A percentile compares a stretch with the other conserved stretches of the same genome.
Evolutionary conservation across 805 yeast genomes (phyloP).

Genomic region (Teunomyces atbi): DNA sequence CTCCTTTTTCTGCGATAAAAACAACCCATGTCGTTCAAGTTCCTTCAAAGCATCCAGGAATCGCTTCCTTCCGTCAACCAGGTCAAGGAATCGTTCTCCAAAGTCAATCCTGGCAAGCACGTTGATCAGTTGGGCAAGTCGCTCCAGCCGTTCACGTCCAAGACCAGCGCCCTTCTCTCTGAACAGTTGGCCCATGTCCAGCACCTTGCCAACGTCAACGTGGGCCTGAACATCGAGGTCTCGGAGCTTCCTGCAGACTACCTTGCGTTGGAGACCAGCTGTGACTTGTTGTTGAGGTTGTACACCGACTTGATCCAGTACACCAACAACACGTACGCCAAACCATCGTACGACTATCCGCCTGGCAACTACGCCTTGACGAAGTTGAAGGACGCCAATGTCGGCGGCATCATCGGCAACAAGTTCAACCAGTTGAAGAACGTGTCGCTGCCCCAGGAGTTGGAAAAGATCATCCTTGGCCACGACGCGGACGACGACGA

Average conservation of each 20-base stretch:
- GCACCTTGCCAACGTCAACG: slow-evolving; percentile 26
- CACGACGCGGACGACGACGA: slow-evolving; percentile 12
- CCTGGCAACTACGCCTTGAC: slow-evolving; percentile 49
- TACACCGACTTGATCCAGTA: slow-evolving; percentile 49
- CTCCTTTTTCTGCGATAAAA: neutral
- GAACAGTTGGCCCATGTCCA: slow-evolving; percentile 58
- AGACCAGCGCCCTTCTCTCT: slow-evolving; percentile 59
- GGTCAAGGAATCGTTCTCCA: slow-evolving; percentile 35
- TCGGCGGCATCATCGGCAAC: slow-evolving; percentile 54
- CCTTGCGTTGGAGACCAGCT: slow-evolving; percentile 61
- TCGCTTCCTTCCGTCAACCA: slow-evolving; percentile 40
- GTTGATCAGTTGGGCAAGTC: slow-evolving; percentile 46
- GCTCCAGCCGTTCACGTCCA: slow-evolving; percentile 53
- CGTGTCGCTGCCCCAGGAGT: slow-evolving; percentile 66
- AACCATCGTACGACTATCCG: slow-evolving; percentile 79
- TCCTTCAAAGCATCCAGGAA: slow-evolving; percentile 40
- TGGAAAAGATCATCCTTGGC: slow-evolving; percentile 55
- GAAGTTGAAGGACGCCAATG: slow-evolving; percentile 65
- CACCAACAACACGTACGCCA: slow-evolving; percentile 58
- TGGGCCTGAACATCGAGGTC: slow-evolving; percentile 51
- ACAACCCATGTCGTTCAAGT: slow-evolving; percentile 35
- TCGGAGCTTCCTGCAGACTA: slow-evolving; percentile 76
- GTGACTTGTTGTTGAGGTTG: slow-evolving; percentile 61
- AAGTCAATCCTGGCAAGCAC: slow-evolving; percentile 38
- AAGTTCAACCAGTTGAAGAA: slow-evolving; percentile 59